Base-by-base conservation (phyloP, 2,329 filamentous ascomycete genomes). In the Phyllosticta citrichinensis region DNA sequence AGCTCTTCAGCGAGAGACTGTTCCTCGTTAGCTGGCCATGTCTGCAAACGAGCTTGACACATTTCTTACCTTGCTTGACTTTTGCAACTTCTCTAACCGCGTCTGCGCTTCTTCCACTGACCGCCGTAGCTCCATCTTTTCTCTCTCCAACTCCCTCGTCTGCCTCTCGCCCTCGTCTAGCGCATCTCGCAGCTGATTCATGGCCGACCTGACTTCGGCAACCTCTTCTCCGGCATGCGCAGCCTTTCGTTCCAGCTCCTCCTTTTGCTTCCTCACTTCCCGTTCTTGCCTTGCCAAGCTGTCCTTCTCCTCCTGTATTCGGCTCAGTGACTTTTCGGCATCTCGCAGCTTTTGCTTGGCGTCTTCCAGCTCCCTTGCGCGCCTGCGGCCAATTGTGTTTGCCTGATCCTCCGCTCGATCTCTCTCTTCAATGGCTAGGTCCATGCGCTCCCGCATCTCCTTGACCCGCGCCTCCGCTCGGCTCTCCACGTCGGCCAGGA, bases 371-470 rank as follows among this genome's bases (percentile, higher is more conserved):
- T 97, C 94, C 55, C 92, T 82, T 6, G 89, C 84, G 63, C 87
- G 86, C 52, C 89, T 83, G 58, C 93, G 83, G 12, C 87, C 88
- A 56, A 89, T 81, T 0, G 86, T 88, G 68, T 85, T 90, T 2
- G 91, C 86, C 75, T 97, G 92, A 64, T 97, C 92, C 74, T 99
- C 93, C 2, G 91, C 87, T 2, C 91, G 85, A 71, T 99, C 94
- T 19, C 94, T 85, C 73, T 99, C 94, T 71, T 97, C 92, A n/a
- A 96, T 82, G 0, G 92, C 92, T 1, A 89, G 81, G 68, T 97
- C 93, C 81, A 97, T 87, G 2, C 88, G 85, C 62, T 90, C 86
- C 59, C 90, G 87, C 86, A 96, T 94, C 65, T 97, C 93, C 27
- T 90, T 86, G 19, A 96, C 83, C 69, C 91, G 89, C 63, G 80